Evolutionary conservation across 179 eudicot species (phyloP).

Genomic region (Sideroxylon spinosum): DNA sequence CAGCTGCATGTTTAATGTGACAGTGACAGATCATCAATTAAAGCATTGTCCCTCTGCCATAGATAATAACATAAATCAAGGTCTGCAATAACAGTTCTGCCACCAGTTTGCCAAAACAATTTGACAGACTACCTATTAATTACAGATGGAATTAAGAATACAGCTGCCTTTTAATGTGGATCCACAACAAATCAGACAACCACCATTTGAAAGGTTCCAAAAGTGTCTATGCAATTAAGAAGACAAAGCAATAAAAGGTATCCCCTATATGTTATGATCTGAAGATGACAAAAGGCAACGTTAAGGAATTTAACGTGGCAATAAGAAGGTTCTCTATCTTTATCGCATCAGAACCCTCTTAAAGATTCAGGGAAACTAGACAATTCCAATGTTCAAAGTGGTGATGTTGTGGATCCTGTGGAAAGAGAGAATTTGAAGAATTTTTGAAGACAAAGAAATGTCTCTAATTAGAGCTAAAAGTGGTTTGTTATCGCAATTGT

Average conservation of each 20-base stretch:
- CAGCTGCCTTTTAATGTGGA: slow-evolving; percentile 2
- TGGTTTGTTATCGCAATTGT: too few species aligned
- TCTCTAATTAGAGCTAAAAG: too few species aligned
- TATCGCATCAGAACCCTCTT: neutral
- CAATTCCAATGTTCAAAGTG: neutral
- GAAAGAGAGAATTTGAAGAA: too few species aligned
- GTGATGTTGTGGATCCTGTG: too few species aligned
- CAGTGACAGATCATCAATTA: slow-evolving; percentile 60
- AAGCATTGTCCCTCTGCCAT: slow-evolving; percentile 89
- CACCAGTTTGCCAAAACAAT: neutral
- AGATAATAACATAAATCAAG: slow-evolving; percentile 8
- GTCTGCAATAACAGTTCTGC: neutral
- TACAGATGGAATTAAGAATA: neutral
- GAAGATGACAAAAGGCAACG: neutral
- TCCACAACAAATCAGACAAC: neutral
- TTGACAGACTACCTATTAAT: neutral
- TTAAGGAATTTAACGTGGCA: neutral
- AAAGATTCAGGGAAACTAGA: too few species aligned
- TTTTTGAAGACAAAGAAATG: too few species aligned
- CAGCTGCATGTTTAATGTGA: neutral
- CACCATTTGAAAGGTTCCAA: neutral
- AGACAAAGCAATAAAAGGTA: neutral
- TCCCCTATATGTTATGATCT: neutral
- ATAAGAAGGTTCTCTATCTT: neutral
- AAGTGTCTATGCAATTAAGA: neutral